phyloP scores from a whole-genome alignment of 176 grass and related monocot genomes.

The Bolboschoenus planiculmis region DNA sequence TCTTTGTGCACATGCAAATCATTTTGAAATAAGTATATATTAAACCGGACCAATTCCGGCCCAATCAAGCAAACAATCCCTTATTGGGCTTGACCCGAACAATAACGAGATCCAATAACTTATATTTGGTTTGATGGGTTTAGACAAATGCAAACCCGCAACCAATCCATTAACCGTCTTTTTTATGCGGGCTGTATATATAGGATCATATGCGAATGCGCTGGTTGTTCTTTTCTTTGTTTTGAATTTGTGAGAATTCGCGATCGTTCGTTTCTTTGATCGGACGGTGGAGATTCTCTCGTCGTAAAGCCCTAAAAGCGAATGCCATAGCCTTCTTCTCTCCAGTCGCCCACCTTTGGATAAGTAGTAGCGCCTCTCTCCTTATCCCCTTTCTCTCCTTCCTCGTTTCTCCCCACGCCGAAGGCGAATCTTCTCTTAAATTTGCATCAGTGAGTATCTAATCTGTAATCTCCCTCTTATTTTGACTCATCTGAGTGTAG shows the following conservation, averaged over 20 bases:
- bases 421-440: constrained; percentile 3
- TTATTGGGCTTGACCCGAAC: too few species aligned
- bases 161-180: too few species aligned
- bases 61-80: too few species aligned
- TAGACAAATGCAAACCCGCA: too few species aligned
- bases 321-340: neutral
- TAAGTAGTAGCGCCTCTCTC: neutral
- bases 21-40: too few species aligned
- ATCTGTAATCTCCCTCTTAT: neutral
- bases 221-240: neutral
- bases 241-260: neutral
- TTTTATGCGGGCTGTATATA: too few species aligned
- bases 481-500: neutral
- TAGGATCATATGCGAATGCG: too few species aligned
- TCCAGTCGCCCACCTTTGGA: constrained; percentile 23
- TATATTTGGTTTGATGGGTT: too few species aligned
- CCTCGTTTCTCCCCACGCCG: neutral
- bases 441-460: neutral
- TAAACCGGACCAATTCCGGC: too few species aligned
- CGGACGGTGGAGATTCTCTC: neutral
- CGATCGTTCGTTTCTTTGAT: neutral
- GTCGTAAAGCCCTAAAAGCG: constrained; percentile 21
- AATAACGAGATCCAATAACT: too few species aligned
- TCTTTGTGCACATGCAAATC: too few species aligned
- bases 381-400: neutral